Evolutionary conservation across 352 stramenopile species (phyloP), one percentile per base, ranked within the genome.

Genomic region (Pythium aquatile): DNA sequence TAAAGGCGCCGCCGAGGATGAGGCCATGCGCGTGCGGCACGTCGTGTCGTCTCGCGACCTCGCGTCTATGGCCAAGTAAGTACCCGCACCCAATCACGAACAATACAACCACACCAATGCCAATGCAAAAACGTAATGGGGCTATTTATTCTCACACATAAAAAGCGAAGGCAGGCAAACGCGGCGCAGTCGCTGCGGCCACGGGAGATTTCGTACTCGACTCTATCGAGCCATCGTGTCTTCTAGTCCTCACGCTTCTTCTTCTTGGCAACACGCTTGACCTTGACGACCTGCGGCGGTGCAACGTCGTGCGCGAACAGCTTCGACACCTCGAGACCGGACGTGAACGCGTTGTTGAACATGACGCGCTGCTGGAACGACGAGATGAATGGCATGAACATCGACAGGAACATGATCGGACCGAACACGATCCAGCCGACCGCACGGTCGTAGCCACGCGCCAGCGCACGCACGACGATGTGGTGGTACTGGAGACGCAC

Each of bases 321-420:
- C 75, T 94, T 96, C 61, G 87, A 94, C 54, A 96, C 87, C 63
- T 96, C 87, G 8, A 96, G 69, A 33, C 87, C 87, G 13, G 87
- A 93, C 53, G 85, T 96, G 69, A 96, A 96, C 28, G 87, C 87
- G 63, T 90, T 93, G 77, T 96, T 96, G 68, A 96, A 96, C 87
- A 96, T 96, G 58, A 96, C 83, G 57, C 87, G 85, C 73, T 96
- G 85, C 75, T 96, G 87, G 79, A 94, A 96, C 10, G 76, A 81
- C 20, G 83, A 81, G 65, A 96, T 87, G 74, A 96, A 96, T 16
- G 87, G 87, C 72, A 96, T 66, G 77, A 96, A 96, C 87, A 96
- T 96, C 46, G 85, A 78, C 40, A 96, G 77, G 63, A 95, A 83
- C 78, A 95, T 87, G 75, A 95, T 92, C 35, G 87, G 87, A 14